Base-by-base conservation (phyloP, 225 moss, liverwort and hornwort species). In the Takakia lepidozioides region DNA sequence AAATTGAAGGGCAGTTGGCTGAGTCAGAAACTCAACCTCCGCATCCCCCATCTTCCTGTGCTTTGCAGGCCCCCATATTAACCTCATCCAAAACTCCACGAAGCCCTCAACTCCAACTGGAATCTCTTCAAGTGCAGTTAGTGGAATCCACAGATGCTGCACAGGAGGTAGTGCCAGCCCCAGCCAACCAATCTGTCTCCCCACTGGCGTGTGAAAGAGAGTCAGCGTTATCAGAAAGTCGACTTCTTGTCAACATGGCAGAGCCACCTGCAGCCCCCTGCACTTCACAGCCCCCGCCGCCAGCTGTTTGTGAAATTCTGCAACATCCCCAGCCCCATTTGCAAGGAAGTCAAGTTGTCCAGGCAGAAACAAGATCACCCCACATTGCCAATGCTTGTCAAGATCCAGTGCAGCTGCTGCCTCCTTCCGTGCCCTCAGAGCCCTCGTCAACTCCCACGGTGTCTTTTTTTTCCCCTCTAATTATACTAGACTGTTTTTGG, bases 11-110 rank as follows among this genome's bases (percentile, higher is more conserved):
- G 60, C 65, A 74, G 29, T 29, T 73, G 29, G 73, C 70, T 35
- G 78, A 54, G 43, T 73, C 66, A n/a, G 73, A 79, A 45, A 73
- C 69, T 60, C 73, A 41, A 17, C n/a, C 41, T 20, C 20, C 24
- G 9, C 49, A 49, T 43, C 38, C 14, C 43, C 41, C 62, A 50
- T 53, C 19, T 45, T 34, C 43, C 18, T 29, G 55, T 55, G n/a
- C n/a, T n/a, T n/a, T n/a, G n/a, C n/a, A n/a, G n/a, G n/a, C n/a
- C n/a, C n/a, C n/a, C 26, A 50, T 30, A 24, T 10, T 66, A 49
- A 63, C 23, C 1, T 78, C 73, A 11, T 52, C 62, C 36, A 49
- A 27, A 52, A 53, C 63, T 69, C 53, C 73, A 62, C 28, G 43
- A 34, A 47, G 34, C 30, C 47, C 56, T 59, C 54, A 44, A 38